Base-by-base conservation (phyloP, 495 filamentous ascomycete species). In the Podospora appendiculata region DNA sequence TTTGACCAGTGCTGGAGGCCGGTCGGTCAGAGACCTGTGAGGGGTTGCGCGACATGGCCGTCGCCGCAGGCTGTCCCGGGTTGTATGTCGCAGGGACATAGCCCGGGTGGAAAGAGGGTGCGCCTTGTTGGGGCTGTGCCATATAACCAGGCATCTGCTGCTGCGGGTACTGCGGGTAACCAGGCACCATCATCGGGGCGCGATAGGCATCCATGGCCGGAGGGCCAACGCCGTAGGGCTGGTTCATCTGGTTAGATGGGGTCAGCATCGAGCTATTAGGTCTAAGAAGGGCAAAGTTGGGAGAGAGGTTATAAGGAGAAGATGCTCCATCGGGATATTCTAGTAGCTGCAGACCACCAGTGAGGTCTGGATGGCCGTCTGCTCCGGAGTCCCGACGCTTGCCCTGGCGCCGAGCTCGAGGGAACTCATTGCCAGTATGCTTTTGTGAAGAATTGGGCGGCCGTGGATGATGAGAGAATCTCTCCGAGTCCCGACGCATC, bases 11-110 rank as follows among this genome's bases (percentile, higher is more conserved):
- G 68, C 87, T 91, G 18, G 90, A 92, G 13, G 79, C 74, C 9
- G 90, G 89, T 49, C 89, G 82, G 57, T 93, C 64, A 18, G 85
- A 91, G 38, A 91, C 72, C 63, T 93, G 86, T 7, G 90, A 95
- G 4, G 88, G 80, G 45, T 82, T 86, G 59, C 91, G 86, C 8
- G 90, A 92, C 81, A 95, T 88, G 9, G 84, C 72, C 17, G 82
- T 78, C 13, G 82, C 62, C 70, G 64, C 80, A 76, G 43, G 73
- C 72, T 59, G 74, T 64, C 53, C 71, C 73, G 57, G 84, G 83
- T 25, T 73, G 70, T 56, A 70, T 58, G 48, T 0, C 19, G 43
- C 74, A 68, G 49, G 61, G 59, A 60, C 54, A 46, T 53, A 65
- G 61, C 77, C 54, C 53, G 74, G 67, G 58, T 77, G 73, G 69